These are phyloP conservation scores for Fusarium oxysporum DNA, from an alignment of 2,329 filamentous ascomycete species.

Conservation along the genomic window DNA sequence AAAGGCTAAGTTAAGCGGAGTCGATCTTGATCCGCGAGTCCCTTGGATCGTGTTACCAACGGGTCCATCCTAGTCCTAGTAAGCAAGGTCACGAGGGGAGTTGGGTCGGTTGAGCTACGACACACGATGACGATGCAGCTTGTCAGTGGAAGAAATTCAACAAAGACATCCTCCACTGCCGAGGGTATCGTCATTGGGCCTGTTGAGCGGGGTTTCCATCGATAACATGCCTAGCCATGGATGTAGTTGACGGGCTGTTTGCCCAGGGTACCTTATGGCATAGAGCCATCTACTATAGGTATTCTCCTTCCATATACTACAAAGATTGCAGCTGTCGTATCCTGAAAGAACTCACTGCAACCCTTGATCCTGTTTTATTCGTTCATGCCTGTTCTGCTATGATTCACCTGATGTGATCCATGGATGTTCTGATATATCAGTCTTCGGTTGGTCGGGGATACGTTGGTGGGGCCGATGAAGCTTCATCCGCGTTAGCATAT, in stretches of 20 bases:
- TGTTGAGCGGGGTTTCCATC: slow-evolving; percentile 21
- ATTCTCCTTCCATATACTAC: neutral
- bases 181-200: slow-evolving; percentile 20
- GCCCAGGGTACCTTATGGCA: neutral
- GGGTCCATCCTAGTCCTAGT: slow-evolving; percentile 18
- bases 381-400: slow-evolving; percentile 7
- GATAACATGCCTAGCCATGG: neutral
- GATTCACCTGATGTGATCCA: slow-evolving; percentile 44
- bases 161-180: slow-evolving; percentile 7
- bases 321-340: neutral
- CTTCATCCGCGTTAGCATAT: slow-evolving; percentile 41
- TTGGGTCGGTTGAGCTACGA: slow-evolving; percentile 21
- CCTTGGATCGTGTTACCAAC: slow-evolving; percentile 24
- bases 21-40: slow-evolving; percentile 35
- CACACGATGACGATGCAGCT: slow-evolving; percentile 36
- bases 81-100: slow-evolving; percentile 28
- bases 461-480: slow-evolving; percentile 37
- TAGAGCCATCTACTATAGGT: neutral
- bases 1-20: slow-evolving; percentile 10
- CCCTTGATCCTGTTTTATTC: slow-evolving; percentile 13
- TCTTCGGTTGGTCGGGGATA: slow-evolving; percentile 41
- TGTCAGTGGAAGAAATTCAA: slow-evolving; percentile 7
- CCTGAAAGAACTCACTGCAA: neutral
- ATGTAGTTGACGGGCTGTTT: neutral
- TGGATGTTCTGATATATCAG: slow-evolving; percentile 37